These are phyloP conservation scores for Penicillium sp. DNA, from an alignment of 2,329 filamentous ascomycete genomes.

Conservation along the genomic window DNA sequence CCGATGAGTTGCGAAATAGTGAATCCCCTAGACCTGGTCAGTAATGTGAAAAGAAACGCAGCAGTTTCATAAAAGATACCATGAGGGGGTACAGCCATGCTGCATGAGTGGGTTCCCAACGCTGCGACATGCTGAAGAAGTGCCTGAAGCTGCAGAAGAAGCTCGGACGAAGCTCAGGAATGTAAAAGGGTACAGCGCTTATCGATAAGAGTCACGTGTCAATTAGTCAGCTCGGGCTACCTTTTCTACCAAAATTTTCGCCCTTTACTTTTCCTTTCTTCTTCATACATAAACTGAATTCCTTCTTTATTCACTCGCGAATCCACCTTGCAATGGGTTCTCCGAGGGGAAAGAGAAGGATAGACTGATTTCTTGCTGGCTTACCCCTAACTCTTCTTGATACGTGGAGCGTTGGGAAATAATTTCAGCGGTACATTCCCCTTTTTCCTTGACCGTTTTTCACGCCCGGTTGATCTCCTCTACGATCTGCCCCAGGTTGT, in stretches of 20 bases:
- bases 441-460: constrained; percentile 10
- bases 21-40: constrained; percentile 60
- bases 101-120: constrained; percentile 32
- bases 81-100: constrained; percentile 51
- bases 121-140: constrained; percentile 13
- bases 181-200: constrained; percentile 19
- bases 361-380: constrained; percentile 41
- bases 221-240: constrained; percentile 15
- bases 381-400: constrained; percentile 47
- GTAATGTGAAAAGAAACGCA: constrained; percentile 2
- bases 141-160: background rate
- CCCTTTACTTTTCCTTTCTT: constrained; percentile 31
- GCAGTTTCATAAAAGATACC: constrained; percentile 29
- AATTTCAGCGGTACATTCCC: constrained; percentile 43
- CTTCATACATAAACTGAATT: constrained; percentile 40
- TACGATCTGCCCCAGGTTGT: constrained; percentile 59
- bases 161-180: background rate
- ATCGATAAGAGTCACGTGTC: constrained; percentile 35
- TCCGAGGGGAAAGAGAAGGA: constrained; percentile 50
- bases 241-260: constrained; percentile 24
- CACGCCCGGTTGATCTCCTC: constrained; percentile 34
- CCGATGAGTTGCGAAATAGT: constrained; percentile 73
- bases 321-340: constrained; percentile 39
- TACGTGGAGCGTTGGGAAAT: constrained; percentile 49
- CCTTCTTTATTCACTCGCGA: constrained; percentile 50